Evolutionary conservation across 2,329 filamentous ascomycete genomes (phyloP).

Genomic region (Fusarium buxicola): DNA sequence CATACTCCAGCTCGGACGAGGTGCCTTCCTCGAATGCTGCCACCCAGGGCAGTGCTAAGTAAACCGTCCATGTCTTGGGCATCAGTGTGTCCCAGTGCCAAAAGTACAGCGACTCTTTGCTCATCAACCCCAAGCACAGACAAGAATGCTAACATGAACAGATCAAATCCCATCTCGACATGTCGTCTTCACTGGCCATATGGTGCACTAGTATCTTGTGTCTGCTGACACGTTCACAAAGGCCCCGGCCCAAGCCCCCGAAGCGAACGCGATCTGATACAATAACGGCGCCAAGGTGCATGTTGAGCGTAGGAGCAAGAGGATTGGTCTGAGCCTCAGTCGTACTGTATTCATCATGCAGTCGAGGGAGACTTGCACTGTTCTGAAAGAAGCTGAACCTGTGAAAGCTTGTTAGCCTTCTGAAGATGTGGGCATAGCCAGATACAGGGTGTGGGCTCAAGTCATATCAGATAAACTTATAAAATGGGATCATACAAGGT

Average conservation of each 20-base stretch:
- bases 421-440: not conserved
- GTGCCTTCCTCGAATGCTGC: not conserved
- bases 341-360: not conserved
- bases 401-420: conserved; percentile 17
- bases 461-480: conserved; percentile 49
- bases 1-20: rapidly evolving
- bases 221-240: rapidly evolving
- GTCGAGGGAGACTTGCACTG: not conserved
- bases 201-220: too few relatives aligned
- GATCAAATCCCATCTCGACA: rapidly evolving
- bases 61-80: rapidly evolving
- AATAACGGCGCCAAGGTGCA: not conserved
- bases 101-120: rapidly evolving
- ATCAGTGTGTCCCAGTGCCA: rapidly evolving
- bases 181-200: rapidly evolving
- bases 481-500: conserved; percentile 51
- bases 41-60: conserved; percentile 11
- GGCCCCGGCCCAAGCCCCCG: not conserved
- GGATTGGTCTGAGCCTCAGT: not conserved
- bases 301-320: not conserved
- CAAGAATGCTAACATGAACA: not conserved
- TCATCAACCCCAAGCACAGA: rapidly evolving
- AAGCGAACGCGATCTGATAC: not conserved
- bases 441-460: not conserved
- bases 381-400: not conserved